These are phyloP conservation scores for Blepharisma undulans DNA, from an alignment of 169 alveolate species.

Conservation along the genomic window DNA sequence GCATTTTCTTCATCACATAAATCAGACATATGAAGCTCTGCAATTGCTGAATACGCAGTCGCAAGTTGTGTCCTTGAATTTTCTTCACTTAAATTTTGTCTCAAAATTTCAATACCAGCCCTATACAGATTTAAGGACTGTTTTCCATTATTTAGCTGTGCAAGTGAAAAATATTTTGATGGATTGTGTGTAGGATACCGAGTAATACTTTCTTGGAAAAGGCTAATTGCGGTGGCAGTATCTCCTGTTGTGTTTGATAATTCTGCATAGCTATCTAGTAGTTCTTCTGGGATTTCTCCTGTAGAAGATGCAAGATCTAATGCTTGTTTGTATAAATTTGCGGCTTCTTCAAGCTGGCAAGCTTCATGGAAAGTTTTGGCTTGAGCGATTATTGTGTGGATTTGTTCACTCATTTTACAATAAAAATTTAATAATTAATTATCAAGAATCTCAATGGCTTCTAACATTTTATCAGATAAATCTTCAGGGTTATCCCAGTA, in stretches of 20 bases:
- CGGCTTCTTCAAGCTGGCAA: not conserved
- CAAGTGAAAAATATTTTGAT: not conserved
- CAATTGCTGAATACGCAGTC: conserved; percentile 57
- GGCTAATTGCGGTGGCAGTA: not conserved
- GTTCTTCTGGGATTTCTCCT: not conserved
- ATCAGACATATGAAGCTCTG: conserved; percentile 66
- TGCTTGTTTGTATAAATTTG: not conserved
- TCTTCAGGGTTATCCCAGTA: conserved; percentile 62
- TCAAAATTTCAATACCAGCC: not conserved
- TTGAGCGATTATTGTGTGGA: not conserved
- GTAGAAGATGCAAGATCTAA: not conserved
- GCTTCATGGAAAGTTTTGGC: not conserved
- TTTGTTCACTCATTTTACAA: not conserved
- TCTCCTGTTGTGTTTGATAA: not conserved
- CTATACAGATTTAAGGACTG: not conserved
- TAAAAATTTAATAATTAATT: not conserved
- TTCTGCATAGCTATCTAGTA: conserved; percentile 28
- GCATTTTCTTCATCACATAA: conserved; percentile 60
- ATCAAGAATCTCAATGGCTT: not conserved
- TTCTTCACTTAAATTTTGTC: not conserved
- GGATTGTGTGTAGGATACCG: conserved; percentile 7
- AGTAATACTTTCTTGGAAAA: not conserved
- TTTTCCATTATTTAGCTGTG: conserved; percentile 12
- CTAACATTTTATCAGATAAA: not conserved
- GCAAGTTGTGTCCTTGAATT: conserved; percentile 37